Evolutionary conservation across 2,329 filamentous ascomycete genomes (phyloP).

Genomic region (Scedosporium apiospermum): DNA sequence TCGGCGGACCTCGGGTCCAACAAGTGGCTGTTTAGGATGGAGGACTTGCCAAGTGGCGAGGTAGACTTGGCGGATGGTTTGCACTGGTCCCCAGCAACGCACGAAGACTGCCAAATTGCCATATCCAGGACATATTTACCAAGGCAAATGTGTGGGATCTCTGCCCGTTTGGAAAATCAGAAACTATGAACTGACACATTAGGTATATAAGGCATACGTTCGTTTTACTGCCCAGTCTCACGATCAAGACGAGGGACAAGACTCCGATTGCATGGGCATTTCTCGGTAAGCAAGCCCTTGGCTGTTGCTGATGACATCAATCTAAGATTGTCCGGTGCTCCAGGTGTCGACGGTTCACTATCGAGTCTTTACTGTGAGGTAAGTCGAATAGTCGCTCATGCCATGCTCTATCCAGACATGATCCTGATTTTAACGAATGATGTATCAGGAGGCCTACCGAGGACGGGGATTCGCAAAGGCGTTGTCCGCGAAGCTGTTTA

Average conservation of each 20-base stretch:
- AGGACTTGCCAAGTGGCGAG: conserved; percentile 28
- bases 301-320: neutral
- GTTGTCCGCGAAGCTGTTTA: conserved; percentile 48
- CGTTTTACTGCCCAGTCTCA: conserved; percentile 33
- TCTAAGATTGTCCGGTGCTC: neutral
- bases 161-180: neutral
- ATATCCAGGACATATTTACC: conserved; percentile 45
- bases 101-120: conserved; percentile 47
- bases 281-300: conserved; percentile 23
- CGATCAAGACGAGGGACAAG: conserved; percentile 34
- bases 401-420: neutral
- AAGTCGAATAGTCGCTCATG: neutral
- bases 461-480: conserved; percentile 54
- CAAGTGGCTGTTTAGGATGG: conserved; percentile 49
- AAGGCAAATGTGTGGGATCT: conserved; percentile 34
- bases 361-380: conserved; percentile 51
- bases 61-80: conserved; percentile 34
- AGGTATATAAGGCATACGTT: conserved; percentile 26
- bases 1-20: conserved; percentile 22
- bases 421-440: neutral
- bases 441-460: conserved; percentile 39
- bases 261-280: conserved; percentile 57
- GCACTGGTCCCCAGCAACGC: conserved; percentile 42
- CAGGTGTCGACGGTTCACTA: conserved; percentile 51
- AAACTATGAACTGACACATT: neutral